Conservation (phyloP, 1,284 basidiomycete genomes). For the Sanghuangporus sanghuang region DNA sequence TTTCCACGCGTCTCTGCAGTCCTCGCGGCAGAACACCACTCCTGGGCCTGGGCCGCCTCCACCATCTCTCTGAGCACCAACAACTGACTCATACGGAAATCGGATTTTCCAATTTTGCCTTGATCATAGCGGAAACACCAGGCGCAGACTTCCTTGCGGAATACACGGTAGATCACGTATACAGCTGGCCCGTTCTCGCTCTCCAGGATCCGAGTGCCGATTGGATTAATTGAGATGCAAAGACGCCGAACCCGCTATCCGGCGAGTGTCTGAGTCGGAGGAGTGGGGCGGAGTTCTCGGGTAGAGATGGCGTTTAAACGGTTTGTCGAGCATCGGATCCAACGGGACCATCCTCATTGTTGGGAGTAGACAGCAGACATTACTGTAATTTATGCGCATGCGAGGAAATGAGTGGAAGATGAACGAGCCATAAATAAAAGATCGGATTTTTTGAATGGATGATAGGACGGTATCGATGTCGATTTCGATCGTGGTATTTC, state of each 20-base stretch:
- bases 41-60: neutral
- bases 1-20: neutral
- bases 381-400: too few relatives aligned
- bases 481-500: too few relatives aligned
- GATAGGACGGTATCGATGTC: too few relatives aligned
- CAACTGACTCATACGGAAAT: neutral
- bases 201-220: constrained; percentile 1
- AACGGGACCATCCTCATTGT: too few relatives aligned
- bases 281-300: neutral
- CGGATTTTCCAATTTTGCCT: constrained; percentile 19
- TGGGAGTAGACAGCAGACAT: too few relatives aligned
- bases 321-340: neutral
- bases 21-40: neutral
- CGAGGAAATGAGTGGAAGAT: too few relatives aligned
- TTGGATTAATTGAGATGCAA: constrained; percentile 6
- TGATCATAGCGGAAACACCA: constrained; percentile 23
- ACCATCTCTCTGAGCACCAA: neutral
- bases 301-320: neutral
- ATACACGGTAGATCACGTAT: constrained; percentile 19
- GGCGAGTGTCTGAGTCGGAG: constrained; percentile 1
- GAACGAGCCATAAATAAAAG: too few relatives aligned
- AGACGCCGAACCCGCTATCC: constrained; percentile 14
- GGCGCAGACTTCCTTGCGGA: constrained; percentile 22
- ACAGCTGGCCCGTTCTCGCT: neutral
- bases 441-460: too few relatives aligned